Conservation (phyloP, 192 early-diverging fungal genomes). For the Gamsiella multidivaricata region DNA sequence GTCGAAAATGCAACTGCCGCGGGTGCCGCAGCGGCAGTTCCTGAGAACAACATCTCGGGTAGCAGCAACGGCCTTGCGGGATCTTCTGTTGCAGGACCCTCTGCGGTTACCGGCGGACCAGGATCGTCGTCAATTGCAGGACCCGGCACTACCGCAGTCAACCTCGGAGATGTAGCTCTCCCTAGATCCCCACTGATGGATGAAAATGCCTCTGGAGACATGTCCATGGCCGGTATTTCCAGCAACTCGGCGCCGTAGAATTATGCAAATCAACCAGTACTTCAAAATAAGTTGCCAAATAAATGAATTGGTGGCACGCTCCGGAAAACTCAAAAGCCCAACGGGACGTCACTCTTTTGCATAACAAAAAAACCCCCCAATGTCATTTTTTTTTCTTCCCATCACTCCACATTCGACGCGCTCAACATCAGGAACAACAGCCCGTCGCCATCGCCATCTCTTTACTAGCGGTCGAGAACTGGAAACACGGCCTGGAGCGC, state of each 20-base stretch:
- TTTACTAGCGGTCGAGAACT: too few species aligned
- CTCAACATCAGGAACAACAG: too few species aligned
- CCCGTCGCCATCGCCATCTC: too few species aligned
- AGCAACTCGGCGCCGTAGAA: constrained; percentile 42
- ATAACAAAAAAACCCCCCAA: too few species aligned
- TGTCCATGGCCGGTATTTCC: constrained; percentile 48
- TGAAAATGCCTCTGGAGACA: constrained; percentile 50
- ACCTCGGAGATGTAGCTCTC: background rate
- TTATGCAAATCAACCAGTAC: background rate
- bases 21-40: constrained; percentile 14
- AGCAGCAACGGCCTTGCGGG: constrained; percentile 14
- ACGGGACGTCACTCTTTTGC: too few species aligned
- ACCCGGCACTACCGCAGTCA: background rate
- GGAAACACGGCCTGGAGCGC: too few species aligned
- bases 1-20: constrained; percentile 35
- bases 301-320: too few species aligned
- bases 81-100: background rate
- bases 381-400: background rate
- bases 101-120: constrained; percentile 2
- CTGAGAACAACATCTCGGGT: constrained; percentile 35
- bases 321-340: too few species aligned
- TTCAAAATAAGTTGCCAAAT: too few species aligned
- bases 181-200: constrained; percentile 41
- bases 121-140: background rate
- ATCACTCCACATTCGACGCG: background rate